These are phyloP conservation scores for Candida gigantensis DNA, from an alignment of 1,139 yeast species.

Conservation along the genomic window DNA sequence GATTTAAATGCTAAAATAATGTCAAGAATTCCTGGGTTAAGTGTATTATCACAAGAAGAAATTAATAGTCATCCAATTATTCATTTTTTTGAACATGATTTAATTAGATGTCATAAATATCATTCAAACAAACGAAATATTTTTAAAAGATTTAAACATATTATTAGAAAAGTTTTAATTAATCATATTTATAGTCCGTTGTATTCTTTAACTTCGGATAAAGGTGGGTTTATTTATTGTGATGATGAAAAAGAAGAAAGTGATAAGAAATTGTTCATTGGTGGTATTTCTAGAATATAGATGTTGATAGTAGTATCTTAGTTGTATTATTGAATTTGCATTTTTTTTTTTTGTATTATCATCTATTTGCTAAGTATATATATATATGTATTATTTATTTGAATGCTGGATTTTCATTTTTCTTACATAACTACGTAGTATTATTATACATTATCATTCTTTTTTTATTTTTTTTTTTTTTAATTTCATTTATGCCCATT, in stretches of 20 bases:
- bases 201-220: slow-evolving; percentile 26
- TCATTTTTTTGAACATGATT: slow-evolving; percentile 41
- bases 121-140: slow-evolving; percentile 16
- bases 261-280: slow-evolving; percentile 28
- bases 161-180: slow-evolving; percentile 23
- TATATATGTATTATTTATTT: not conserved
- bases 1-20: slow-evolving; percentile 28
- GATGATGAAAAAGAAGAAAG: slow-evolving; percentile 25
- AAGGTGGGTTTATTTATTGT: slow-evolving; percentile 25
- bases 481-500: slow-evolving; percentile 34
- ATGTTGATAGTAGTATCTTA: too few species aligned
- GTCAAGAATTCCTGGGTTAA: slow-evolving; percentile 23
- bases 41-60: slow-evolving; percentile 12
- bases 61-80: slow-evolving; percentile 22
- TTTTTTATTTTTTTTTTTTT: too few species aligned
- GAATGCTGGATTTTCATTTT: not conserved
- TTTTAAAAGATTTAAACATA: slow-evolving; percentile 15
- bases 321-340: slow-evolving; percentile 9
- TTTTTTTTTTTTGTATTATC: not conserved
- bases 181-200: slow-evolving; percentile 32
- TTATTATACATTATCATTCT: too few species aligned
- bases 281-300: slow-evolving; percentile 27
- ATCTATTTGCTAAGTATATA: not conserved
- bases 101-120: slow-evolving; percentile 28
- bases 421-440: not conserved